Evolutionary conservation across 805 yeast species (phyloP), one percentile per base, ranked within the genome.

Genomic region (Cyberlindnera amylophila): DNA sequence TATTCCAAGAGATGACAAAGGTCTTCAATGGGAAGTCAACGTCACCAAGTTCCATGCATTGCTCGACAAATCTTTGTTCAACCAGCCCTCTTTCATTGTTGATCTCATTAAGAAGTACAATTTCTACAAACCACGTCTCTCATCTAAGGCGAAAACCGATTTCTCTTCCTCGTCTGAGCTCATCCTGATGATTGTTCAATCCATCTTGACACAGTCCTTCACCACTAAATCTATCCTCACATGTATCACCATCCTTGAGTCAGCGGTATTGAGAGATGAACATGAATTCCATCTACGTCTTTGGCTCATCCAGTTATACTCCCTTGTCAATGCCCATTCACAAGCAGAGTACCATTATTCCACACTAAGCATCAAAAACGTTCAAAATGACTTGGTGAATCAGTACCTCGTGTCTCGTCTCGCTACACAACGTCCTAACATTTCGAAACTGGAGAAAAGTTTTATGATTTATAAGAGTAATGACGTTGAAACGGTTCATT

Each of bases 311-410:
- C 71, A 77, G 24, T 57, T 87, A 3, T 86, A 84, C 60, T 67
- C 75, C 13, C 56, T 70, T 15, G 54, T 87, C 8, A 88, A 88
- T 37, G 66, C 79, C 9, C 68, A 69, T 26, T 58, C 72, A 2
- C 59, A 68, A 32, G 82, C 90, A 0, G 52, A 61, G 27, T 57
- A 60, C 7, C 75, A 79, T 35, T 88, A 74, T 58, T 61, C 71
- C 13, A 55, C 67, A 1, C 61, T 90, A 39, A 76, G 79, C 29
- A 75, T 88, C 51, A 86, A 84, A 55, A 80, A 82, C 64, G 62
- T 89, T 8, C 98, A 91, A 62, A 68, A 72, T 38, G 96, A 90
- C 54, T 75, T 86, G 0, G 59, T 85, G 36, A 74, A 81, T 11
- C 75, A 78, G 47, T 70, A 74, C 47, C 53, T 81, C 9, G 62